Evolutionary conservation across 2,329 filamentous ascomycete species (phyloP).

Genomic region (Botrytis galanthina): DNA sequence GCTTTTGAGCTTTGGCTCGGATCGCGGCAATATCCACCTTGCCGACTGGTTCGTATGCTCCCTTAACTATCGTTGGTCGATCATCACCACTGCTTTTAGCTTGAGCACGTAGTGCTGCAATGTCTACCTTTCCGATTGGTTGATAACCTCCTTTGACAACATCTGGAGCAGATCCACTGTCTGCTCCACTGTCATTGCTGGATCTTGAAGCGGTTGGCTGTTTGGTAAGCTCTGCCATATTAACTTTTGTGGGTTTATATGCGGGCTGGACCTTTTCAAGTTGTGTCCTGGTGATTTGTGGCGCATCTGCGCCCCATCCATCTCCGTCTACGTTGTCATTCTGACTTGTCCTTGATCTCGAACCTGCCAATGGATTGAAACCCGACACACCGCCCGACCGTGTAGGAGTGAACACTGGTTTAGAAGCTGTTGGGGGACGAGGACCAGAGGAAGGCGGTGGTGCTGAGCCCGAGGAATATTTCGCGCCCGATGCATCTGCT

Average conservation of each 20-base stretch:
- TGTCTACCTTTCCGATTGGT: slow-evolving; percentile 96
- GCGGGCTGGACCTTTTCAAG: slow-evolving; percentile 89
- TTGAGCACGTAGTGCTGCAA: slow-evolving; percentile 79
- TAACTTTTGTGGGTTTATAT: slow-evolving; percentile 93
- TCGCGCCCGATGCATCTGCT: slow-evolving; percentile 88
- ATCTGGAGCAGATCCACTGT: slow-evolving; percentile 51
- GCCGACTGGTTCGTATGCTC: slow-evolving; percentile 89
- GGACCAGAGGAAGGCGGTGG: slow-evolving; percentile 46
- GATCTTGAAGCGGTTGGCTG: slow-evolving; percentile 63
- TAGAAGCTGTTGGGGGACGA: slow-evolving; percentile 71
- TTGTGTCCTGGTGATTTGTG: slow-evolving; percentile 80
- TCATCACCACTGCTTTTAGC: slow-evolving; percentile 71
- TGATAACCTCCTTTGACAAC: slow-evolving; percentile 86
- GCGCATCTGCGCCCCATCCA: slow-evolving; percentile 93
- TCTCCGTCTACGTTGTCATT: slow-evolving; percentile 68
- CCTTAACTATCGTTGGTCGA: slow-evolving; percentile 81
- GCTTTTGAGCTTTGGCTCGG: slow-evolving; percentile 74
- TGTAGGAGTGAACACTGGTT: slow-evolving; percentile 88
- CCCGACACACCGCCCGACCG: slow-evolving; percentile 43
- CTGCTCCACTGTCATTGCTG: slow-evolving; percentile 46
- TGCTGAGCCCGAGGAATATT: slow-evolving; percentile 74
- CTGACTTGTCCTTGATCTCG: slow-evolving; percentile 56
- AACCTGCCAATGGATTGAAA: slow-evolving; percentile 68
- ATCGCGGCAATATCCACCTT: slow-evolving; percentile 98
- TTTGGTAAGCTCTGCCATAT: slow-evolving; percentile 80